Evolutionary conservation across 768 basidiomycete species (phyloP).

Genomic region (Boletales sp.): DNA sequence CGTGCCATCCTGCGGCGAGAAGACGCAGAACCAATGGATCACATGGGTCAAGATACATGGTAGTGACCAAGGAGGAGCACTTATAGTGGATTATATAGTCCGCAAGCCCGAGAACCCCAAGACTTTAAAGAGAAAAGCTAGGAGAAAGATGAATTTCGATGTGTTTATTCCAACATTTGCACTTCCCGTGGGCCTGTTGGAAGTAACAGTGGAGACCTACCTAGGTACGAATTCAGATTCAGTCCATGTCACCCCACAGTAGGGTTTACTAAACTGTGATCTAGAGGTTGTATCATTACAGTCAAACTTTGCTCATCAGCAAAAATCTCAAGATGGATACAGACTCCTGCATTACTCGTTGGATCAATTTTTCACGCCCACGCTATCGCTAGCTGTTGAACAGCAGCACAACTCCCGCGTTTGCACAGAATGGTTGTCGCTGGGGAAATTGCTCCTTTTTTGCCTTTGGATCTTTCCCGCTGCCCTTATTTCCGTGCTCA

Average conservation of each 20-base stretch:
- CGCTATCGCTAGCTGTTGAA: slow-evolving; percentile 37
- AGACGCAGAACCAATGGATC: slow-evolving; percentile 56
- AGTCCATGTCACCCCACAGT: background rate
- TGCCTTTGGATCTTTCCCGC: slow-evolving; percentile 15
- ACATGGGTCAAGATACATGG: slow-evolving; percentile 62
- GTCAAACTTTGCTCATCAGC: slow-evolving; percentile 58
- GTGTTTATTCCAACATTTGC: slow-evolving; percentile 70
- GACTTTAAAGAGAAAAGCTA: slow-evolving; percentile 33
- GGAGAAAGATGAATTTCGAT: slow-evolving; percentile 33
- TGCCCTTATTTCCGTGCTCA: slow-evolving; percentile 13
- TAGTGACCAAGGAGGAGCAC: slow-evolving; percentile 46
- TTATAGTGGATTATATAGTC: slow-evolving; percentile 68
- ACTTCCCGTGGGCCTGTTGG: slow-evolving; percentile 62
- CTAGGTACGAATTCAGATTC: slow-evolving; percentile 42
- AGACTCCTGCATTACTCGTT: slow-evolving; percentile 55
- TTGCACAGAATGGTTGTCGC: slow-evolving; percentile 8
- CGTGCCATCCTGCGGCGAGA: slow-evolving; percentile 47
- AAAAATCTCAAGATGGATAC: slow-evolving; percentile 36
- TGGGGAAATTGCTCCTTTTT: slow-evolving; percentile 12
- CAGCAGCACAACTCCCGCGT: slow-evolving; percentile 2
- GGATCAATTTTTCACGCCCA: slow-evolving; percentile 57
- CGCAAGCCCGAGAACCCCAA: slow-evolving; percentile 21
- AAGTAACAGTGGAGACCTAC: slow-evolving; percentile 53
- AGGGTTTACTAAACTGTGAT: slow-evolving; percentile 28
- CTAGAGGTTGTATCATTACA: slow-evolving; percentile 41